Conservation (phyloP, 164 flowering plant genomes). For the Liriodendron chinense region DNA sequence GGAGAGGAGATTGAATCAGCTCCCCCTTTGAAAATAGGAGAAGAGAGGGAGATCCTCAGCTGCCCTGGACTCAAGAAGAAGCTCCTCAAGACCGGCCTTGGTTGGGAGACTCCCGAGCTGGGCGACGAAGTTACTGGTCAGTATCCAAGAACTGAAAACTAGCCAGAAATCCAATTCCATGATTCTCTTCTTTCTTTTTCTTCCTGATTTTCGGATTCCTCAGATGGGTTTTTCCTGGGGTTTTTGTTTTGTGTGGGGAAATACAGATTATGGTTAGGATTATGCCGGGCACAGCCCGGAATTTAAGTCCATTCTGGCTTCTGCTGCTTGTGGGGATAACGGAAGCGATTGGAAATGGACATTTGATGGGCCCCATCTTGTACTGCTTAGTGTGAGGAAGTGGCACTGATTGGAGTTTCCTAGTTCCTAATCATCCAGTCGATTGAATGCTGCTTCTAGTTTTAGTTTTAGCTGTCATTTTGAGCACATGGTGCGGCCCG, state of each 20-base stretch:
- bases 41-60: constrained; percentile 49
- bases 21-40: constrained; percentile 69
- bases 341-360: background rate
- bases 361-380: background rate
- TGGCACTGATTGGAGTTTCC: too few relatives aligned
- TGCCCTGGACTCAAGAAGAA: constrained; percentile 49
- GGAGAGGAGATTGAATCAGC: constrained; percentile 75
- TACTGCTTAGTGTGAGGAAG: background rate
- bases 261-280: background rate
- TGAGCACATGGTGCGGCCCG: background rate
- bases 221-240: constrained; percentile 1
- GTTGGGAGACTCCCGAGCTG: constrained; percentile 58
- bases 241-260: background rate
- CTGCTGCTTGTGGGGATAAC: too few relatives aligned
- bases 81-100: constrained; percentile 54
- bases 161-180: background rate
- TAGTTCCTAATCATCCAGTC: background rate
- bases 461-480: background rate
- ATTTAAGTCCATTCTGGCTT: too few relatives aligned
- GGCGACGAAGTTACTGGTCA: constrained; percentile 70
- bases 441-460: background rate
- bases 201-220: background rate
- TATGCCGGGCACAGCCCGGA: background rate
- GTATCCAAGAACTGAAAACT: background rate
- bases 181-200: background rate